phyloP scores from a whole-genome alignment of 305 asterid species.

The Salvia sclarea region DNA sequence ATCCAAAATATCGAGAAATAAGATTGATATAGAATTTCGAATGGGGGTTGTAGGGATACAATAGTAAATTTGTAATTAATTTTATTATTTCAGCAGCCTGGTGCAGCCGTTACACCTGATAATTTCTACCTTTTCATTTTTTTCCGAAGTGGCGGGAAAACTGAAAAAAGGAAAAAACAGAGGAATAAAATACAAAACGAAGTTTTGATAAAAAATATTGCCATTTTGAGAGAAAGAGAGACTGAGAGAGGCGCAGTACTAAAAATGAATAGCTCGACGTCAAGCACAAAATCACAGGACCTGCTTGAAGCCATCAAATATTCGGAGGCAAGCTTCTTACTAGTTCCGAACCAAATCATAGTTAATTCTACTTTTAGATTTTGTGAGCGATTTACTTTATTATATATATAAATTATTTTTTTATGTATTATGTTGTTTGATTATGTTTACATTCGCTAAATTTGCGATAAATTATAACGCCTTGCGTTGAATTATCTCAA shows the following conservation, averaged over 20 bases:
- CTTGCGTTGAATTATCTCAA: background rate
- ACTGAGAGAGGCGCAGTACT: slow-evolving; percentile 24
- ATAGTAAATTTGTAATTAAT: no score
- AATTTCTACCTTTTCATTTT: background rate
- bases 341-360: slow-evolving; percentile 16
- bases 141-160: slow-evolving; percentile 49
- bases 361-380: slow-evolving; percentile 6
- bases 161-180: background rate
- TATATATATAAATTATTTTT: no score
- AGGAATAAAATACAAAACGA: background rate
- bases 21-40: no score
- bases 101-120: background rate
- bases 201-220: no score
- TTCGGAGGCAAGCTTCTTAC: slow-evolving; percentile 58
- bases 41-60: no score
- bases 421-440: slow-evolving; percentile 12
- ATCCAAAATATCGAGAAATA: no score
- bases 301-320: slow-evolving; percentile 64
- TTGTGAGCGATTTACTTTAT: background rate
- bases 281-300: slow-evolving; percentile 46
- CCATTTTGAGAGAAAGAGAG: background rate
- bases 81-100: background rate
- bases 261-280: slow-evolving; percentile 48
- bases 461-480: background rate
- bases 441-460: background rate